Base-by-base conservation (phyloP, 2,329 filamentous ascomycete genomes). In the Sclerotinia glacialis region DNA sequence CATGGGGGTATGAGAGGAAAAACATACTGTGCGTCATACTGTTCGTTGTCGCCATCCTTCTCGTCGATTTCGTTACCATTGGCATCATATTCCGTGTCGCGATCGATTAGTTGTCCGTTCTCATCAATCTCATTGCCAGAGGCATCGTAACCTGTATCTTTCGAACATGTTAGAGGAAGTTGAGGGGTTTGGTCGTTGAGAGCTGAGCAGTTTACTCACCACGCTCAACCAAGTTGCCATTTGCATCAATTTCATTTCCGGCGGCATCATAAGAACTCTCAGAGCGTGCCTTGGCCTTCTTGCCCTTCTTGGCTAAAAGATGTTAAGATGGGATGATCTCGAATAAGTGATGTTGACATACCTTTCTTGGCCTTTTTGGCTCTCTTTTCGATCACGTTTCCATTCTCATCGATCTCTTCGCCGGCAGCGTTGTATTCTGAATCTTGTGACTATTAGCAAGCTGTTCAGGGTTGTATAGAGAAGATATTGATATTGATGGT, bases 231-330 rank as follows among this genome's bases (percentile, higher is more conserved):
- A 63, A 12, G 34, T 53, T 28, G 18, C 60, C 60, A 28, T 68
- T 54, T 37, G 2, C 28, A 37, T 54, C 61, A 50, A 69, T 67
- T 44, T 70, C 69, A 14, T 70, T 70, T 42, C 67, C 67, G 2
- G 54, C 69, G 12, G 69, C 69, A 63, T 70, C 69, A 21, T 70
- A 69, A 37, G 37, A 18, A 14, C n/a, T 60, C 42, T 46, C 50
- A 53, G 28, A 18, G 21, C 28, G 50, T 34, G 50, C 6, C 1
- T 34, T 8, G 2, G 18, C 8, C 26, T 40, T 40, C 37, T 40
- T 40, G 37, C 37, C 8, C 14, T 40, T 16, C 37, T 40, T 40
- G 12, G 2, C 37, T 40, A 16, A 14, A 14, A 40, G 37, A 40
- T 40, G 3, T 40, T 14, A 40, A 40, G 14, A 40, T 40, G 37